Conservation (phyloP, 2,329 filamentous ascomycete species). For the Aureobasidium mangrovei region DNA sequence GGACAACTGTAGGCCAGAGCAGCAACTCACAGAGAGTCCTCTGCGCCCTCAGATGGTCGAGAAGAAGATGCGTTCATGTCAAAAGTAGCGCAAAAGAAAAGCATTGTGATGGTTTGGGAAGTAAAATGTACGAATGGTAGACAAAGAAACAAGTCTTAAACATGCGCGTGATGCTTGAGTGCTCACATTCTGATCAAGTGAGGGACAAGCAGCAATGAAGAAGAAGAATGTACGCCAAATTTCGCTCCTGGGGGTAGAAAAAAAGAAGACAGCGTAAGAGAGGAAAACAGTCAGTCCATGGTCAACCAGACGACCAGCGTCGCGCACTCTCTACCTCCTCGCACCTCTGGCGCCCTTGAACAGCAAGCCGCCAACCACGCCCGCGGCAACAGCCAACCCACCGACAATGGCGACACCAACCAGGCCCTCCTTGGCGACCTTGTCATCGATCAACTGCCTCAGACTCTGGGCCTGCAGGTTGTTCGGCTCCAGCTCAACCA, state of each 20-base stretch:
- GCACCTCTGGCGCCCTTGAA: conserved; percentile 55
- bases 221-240: no score
- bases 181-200: no score
- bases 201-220: no score
- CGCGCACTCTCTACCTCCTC: background rate
- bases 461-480: conserved; percentile 88
- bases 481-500: conserved; percentile 81
- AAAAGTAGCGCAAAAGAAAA: no score
- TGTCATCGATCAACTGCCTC: conserved; percentile 83
- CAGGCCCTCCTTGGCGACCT: conserved; percentile 87
- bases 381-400: conserved; percentile 83
- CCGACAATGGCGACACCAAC: conserved; percentile 93
- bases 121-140: no score
- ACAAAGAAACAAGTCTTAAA: no score
- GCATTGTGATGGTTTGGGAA: no score
- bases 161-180: no score
- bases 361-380: conserved; percentile 82
- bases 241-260: no score
- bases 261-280: background rate
- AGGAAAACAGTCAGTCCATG: background rate
- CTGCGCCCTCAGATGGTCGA: no score
- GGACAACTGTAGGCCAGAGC: background rate
- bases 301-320: background rate
- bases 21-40: background rate
- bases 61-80: no score